Evolutionary conservation across 495 filamentous ascomycete genomes (phyloP).

Genomic region (Penicillium bialowiezense): DNA sequence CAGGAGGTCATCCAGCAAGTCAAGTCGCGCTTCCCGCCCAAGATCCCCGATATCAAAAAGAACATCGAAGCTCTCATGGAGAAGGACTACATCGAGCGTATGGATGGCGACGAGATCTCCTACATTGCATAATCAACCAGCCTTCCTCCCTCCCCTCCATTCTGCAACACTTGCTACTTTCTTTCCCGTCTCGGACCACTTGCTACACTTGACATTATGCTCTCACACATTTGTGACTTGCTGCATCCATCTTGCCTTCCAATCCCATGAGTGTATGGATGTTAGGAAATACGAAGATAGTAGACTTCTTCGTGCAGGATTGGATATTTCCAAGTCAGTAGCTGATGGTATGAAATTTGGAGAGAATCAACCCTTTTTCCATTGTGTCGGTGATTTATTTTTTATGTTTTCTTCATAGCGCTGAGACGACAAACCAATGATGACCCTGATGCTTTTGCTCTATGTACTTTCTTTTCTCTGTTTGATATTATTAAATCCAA

Average conservation of each 20-base stretch:
- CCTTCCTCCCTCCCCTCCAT: neutral
- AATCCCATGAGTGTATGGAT: neutral
- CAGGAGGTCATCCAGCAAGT: constrained; percentile 95
- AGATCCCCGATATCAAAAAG: constrained; percentile 96
- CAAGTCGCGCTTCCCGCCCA: constrained; percentile 87
- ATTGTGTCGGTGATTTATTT: constrained; percentile 22
- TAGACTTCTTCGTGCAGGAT: neutral
- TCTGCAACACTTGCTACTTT: constrained; percentile 4
- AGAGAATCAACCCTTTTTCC: constrained; percentile 46
- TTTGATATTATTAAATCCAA: neutral
- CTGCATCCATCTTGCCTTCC: neutral
- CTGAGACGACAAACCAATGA: constrained; percentile 36
- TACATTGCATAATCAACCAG: constrained; percentile 65
- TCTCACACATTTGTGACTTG: neutral
- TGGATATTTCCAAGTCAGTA: neutral
- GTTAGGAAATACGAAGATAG: no score
- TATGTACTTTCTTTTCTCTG: neutral
- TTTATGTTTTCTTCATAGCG: constrained; percentile 34
- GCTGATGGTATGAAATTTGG: constrained; percentile 15
- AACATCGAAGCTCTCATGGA: constrained; percentile 98
- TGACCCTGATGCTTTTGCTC: constrained; percentile 22
- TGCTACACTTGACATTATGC: constrained; percentile 8
- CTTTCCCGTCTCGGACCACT: constrained; percentile 7
- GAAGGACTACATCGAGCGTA: constrained; percentile 96
- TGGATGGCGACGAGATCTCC: constrained; percentile 91